Evolutionary conservation across 2,329 filamentous ascomycete species (phyloP), one percentile per base, ranked within the genome.

Genomic region (Dactylella cylindrospora): DNA sequence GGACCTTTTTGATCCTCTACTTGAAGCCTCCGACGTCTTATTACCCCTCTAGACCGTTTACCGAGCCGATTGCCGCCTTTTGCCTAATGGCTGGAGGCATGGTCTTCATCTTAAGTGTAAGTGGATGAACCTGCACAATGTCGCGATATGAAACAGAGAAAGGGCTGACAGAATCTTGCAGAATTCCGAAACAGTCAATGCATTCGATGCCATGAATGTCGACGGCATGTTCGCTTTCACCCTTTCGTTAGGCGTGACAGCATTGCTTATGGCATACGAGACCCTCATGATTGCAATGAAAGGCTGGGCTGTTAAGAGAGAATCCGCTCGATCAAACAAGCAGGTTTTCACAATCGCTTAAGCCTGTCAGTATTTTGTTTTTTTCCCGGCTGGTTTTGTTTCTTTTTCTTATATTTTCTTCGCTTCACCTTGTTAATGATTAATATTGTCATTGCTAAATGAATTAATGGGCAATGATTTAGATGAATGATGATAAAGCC

Each of bases 201-300:
- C 65, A 23, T 62, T 69, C 4, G 53, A 67, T 26, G 82, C 83
- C n/a, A 88, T 95, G 76, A 74, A 84, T 3, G 76, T 95, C 12
- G 87, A 95, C 70, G 88, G 88, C 65, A 96, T 95, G 90, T 93
- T 95, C 73, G 82, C 89, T 64, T 95, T 95, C 73, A 95, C 89
- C 0, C 80, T 95, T 26, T 86, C 84, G 7, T 86, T 94, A 81
- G 91, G 90, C 1, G 71, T 94, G 5, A 87, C 89, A 1, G 85
- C 84, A 1, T 77, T 95, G 44, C 73, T 95, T 45, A 91, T 96
- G 86, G 84, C 90, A 0, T 95, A 88, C 84, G 80, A 86, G 49
- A 80, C 94, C 15, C 70, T 90, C 22, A 76, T 86, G 8, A 81
- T 96, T 60, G 85, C 89, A 20, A 74, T 95, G 71, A 96, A 95